Conservation (phyloP, 2,329 filamentous ascomycete species). For the Aulographum hederae region DNA sequence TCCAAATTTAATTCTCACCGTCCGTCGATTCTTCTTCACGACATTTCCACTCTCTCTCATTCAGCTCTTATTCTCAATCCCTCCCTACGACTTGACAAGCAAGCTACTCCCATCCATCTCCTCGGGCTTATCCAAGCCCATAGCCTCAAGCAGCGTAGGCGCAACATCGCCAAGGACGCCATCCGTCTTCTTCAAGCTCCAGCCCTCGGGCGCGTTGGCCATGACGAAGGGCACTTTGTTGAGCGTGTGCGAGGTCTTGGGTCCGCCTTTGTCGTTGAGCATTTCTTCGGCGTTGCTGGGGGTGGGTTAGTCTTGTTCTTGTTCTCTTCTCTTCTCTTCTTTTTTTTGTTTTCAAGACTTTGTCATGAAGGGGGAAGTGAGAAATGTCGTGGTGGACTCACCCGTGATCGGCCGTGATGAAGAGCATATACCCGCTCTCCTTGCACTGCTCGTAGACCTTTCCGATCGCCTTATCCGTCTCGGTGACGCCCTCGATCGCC, state of each 20-base stretch:
- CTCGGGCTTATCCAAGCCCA: slow-evolving; percentile 78
- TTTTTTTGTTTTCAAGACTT: too few species aligned
- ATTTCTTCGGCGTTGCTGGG: slow-evolving; percentile 86
- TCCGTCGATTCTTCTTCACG: too few species aligned
- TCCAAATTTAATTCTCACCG: too few species aligned
- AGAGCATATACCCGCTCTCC: slow-evolving; percentile 79
- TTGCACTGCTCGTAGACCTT: slow-evolving; percentile 87
- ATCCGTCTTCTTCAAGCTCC: slow-evolving; percentile 64
- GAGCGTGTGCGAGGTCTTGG: slow-evolving; percentile 94
- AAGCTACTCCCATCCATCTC: slow-evolving; percentile 85
- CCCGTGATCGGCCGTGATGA: slow-evolving; percentile 93
- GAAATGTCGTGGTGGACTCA: slow-evolving; percentile 22
- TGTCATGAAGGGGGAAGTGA: too few species aligned
- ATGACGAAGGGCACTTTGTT: slow-evolving; percentile 98
- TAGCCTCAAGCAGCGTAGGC: slow-evolving; percentile 75
- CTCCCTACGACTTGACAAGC: slow-evolving; percentile 55
- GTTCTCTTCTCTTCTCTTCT: too few species aligned
- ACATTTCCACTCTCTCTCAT: too few species aligned
- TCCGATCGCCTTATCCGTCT: slow-evolving; percentile 88
- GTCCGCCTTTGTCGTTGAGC: slow-evolving; percentile 87
- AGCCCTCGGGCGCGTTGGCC: slow-evolving; percentile 86
- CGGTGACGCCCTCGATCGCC: slow-evolving; percentile 63
- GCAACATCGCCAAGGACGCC: slow-evolving; percentile 96
- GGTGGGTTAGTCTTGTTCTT: not conserved
- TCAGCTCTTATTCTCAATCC: too few species aligned